These are phyloP conservation scores for Elongisporangium senticosum DNA, from an alignment of 352 stramenopile species.

Conservation along the genomic window DNA sequence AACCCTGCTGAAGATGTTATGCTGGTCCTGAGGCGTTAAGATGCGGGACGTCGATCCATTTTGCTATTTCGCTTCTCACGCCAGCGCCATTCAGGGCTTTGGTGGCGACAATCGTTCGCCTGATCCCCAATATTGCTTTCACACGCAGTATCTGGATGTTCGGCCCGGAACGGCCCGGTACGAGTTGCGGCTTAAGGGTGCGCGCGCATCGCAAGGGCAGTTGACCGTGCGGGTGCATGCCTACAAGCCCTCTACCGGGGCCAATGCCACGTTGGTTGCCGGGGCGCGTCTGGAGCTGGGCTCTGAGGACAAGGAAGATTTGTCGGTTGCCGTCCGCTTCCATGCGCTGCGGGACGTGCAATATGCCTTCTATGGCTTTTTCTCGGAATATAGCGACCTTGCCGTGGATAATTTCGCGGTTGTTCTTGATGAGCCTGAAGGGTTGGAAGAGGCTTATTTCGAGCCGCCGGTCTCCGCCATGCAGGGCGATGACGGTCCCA, in stretches of 20 bases:
- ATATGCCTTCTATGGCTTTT: constrained; percentile 6
- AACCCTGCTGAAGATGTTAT: constrained; percentile 6
- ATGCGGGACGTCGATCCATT: constrained; percentile 5
- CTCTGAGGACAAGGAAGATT: constrained; percentile 5
- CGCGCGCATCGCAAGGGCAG: constrained; percentile 4
- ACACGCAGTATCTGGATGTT: constrained; percentile 5
- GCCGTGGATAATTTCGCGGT: constrained; percentile 5
- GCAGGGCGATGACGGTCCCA: constrained; percentile 4
- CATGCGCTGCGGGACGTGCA: constrained; percentile 4
- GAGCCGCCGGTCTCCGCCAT: constrained; percentile 4
- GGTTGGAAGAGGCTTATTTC: constrained; percentile 5
- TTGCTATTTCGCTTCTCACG: constrained; percentile 5
- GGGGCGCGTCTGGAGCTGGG: constrained; percentile 3
- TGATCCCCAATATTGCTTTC: constrained; percentile 6
- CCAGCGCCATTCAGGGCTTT: constrained; percentile 5
- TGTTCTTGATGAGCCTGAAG: constrained; percentile 5
- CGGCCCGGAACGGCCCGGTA: constrained; percentile 3
- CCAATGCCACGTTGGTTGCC: constrained; percentile 5
- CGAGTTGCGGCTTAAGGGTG: constrained; percentile 5
- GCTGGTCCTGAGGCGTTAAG: constrained; percentile 5
- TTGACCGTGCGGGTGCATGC: constrained; percentile 4
- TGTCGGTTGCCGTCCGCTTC: constrained; percentile 4
- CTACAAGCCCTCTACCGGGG: constrained; percentile 4
- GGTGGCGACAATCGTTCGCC: constrained; percentile 4
- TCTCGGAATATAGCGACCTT: constrained; percentile 5